Evolutionary conservation across 805 yeast genomes (phyloP), one percentile per base, ranked within the genome.

Genomic region (Myxozyma melibiosi): DNA sequence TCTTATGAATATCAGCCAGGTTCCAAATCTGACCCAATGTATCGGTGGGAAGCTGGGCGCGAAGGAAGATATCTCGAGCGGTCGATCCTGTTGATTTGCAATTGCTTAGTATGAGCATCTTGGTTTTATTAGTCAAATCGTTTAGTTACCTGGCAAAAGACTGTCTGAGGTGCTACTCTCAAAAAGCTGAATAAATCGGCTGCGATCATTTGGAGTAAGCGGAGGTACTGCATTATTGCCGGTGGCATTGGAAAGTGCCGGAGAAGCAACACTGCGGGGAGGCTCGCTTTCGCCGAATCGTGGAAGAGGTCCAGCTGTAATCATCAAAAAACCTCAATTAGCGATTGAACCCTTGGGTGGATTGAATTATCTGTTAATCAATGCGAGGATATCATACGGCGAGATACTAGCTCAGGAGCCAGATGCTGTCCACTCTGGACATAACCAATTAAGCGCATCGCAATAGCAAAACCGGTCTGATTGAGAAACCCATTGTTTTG

Each of bases 21-120:
- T 80, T 80, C 99, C 99, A 94, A 57, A 94, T 85, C 69, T 85
- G 86, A 55, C 95, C 96, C 60, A 94, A 76, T 1, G 84, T 79
- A 25, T 81, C 80, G 34, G 85, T 86, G 27, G 96, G 90, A 55
- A 94, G 76, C 64, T 86, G 84, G 0, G 99, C 96, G 76, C 92
- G 94, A 68, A 89, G 72, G 68, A 94, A 90, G 58, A 94, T 91
- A 48, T 80, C 87, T 67, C 88, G 83, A 0, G 99, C 57, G n/a
- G 34, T 35, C 22, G 51, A 22, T 16, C 56, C 56, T 53, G 27
- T n/a, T n/a, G n/a, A n/a, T n/a, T n/a, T n/a, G 2, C 9, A 37
- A 6, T 1, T 27, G 16, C 8, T 30, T 22, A 39, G 34, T 98
- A 55, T 80, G 81, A n/a, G 76, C 78, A 22, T 97, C 43, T 51